A percentile compares a stretch with the other conserved stretches of the same genome.
These are phyloP conservation scores for Dryadomyces quercivorus DNA, from an alignment of 2,329 filamentous ascomycete genomes.

Conservation along the genomic window DNA sequence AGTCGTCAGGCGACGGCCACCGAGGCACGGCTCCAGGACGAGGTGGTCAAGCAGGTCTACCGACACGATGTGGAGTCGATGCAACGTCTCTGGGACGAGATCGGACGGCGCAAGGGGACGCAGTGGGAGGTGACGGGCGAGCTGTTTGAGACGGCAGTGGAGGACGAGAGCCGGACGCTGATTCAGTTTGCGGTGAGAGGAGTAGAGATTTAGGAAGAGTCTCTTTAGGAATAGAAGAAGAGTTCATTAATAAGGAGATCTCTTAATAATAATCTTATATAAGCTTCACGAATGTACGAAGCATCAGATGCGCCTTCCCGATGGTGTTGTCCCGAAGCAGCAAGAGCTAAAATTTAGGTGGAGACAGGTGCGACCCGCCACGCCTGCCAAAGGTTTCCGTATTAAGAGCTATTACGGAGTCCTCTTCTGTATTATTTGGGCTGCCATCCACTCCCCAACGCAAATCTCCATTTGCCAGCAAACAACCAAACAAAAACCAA, in stretches of 20 bases:
- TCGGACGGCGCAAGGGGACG: conserved; percentile 18
- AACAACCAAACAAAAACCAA: no score
- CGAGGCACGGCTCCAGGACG: conserved; percentile 1
- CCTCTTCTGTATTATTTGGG: not conserved
- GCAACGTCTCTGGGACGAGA: conserved; percentile 26
- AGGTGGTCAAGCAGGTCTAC: conserved; percentile 17
- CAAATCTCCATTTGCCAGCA: no score
- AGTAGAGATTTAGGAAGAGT: no score
- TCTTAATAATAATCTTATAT: no score
- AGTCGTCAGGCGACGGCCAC: conserved; percentile 9
- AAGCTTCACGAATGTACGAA: no score
- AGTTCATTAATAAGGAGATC: no score
- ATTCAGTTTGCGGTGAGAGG: not conserved
- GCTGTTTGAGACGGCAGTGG: not conserved
- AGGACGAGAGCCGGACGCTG: not conserved
- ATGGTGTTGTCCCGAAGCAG: no score
- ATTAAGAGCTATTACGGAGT: not conserved
- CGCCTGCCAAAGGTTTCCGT: not conserved
- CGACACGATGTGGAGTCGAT: conserved; percentile 28
- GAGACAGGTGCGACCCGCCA: not conserved
- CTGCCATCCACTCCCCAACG: not conserved
- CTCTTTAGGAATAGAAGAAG: no score
- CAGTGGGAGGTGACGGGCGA: not conserved
- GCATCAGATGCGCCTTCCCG: no score
- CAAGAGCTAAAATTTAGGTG: not conserved